Evolutionary conservation across 108 stramenopile species (phyloP).

Genomic region (Stephanodiscus triporus): DNA sequence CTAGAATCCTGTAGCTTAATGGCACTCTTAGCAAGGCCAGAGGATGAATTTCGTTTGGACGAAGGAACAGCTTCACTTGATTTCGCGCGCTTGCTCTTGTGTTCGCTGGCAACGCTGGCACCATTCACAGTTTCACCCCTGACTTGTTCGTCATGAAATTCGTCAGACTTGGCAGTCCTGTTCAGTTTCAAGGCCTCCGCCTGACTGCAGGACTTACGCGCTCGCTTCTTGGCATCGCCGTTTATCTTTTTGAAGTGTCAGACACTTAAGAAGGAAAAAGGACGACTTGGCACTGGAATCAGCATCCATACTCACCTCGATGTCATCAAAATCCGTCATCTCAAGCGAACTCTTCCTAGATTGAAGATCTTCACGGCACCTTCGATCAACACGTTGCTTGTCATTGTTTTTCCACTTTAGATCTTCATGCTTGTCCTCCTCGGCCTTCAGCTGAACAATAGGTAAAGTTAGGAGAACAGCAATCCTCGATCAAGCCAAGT

Average conservation of each 20-base stretch:
- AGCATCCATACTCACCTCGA: constrained; percentile 11
- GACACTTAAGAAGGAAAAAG: background rate
- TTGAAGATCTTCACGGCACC: constrained; percentile 4
- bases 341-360: constrained; percentile 14
- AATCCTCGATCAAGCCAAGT: background rate
- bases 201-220: background rate
- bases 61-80: background rate
- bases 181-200: background rate
- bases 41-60: constrained; percentile 12
- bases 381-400: constrained; percentile 13
- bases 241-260: constrained; percentile 2
- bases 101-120: background rate
- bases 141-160: constrained; percentile 9
- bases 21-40: constrained; percentile 34
- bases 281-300: constrained; percentile 4
- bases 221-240: background rate
- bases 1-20: constrained; percentile 39
- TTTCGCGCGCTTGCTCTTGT: constrained; percentile 10
- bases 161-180: background rate
- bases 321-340: constrained; percentile 2
- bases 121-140: constrained; percentile 6
- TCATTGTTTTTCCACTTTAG: constrained; percentile 7
- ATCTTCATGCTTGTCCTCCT: constrained; percentile 12
- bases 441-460: background rate
- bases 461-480: background rate